These are phyloP conservation scores for Graphilbum sp. DNA, from an alignment of 2,329 filamentous ascomycete species.

Conservation along the genomic window DNA sequence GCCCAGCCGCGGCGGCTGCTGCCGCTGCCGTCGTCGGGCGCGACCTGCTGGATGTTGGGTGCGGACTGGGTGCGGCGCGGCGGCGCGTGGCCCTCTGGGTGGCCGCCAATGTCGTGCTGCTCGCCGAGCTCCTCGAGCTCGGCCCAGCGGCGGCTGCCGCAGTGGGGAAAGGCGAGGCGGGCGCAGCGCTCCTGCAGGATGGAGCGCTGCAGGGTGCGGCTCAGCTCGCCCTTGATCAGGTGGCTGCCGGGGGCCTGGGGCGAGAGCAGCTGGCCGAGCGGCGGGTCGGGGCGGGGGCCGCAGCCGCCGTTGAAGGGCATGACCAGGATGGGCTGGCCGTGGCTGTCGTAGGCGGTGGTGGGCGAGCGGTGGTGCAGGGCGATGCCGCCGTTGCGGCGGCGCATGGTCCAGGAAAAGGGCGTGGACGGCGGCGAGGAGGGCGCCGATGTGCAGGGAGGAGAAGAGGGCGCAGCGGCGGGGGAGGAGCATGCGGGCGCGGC, in stretches of 20 bases:
- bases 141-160: slow-evolving; percentile 1
- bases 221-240: slow-evolving; percentile 4
- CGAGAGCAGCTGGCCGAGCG: neutral
- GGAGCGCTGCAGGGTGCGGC: neutral
- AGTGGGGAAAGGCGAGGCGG: slow-evolving; percentile 3
- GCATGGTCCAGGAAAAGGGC: neutral
- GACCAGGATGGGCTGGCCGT: neutral
- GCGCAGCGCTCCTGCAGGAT: slow-evolving; percentile 5
- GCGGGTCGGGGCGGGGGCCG: slow-evolving; percentile 3
- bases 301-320: slow-evolving; percentile 6
- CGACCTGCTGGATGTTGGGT: neutral
- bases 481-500: neutral
- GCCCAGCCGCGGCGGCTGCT: neutral
- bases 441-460: neutral
- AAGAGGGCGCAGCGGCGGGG: neutral
- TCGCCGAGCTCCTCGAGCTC: neutral
- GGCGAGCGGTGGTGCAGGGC: slow-evolving; percentile 1
- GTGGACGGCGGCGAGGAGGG: neutral
- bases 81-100: neutral
- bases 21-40: neutral
- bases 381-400: neutral
- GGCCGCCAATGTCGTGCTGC: too few relatives aligned
- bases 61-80: neutral
- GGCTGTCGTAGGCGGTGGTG: neutral
- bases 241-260: neutral